These are phyloP conservation scores for Blumeriella jaapii DNA, from an alignment of 2,329 filamentous ascomycete genomes.

Conservation along the genomic window DNA sequence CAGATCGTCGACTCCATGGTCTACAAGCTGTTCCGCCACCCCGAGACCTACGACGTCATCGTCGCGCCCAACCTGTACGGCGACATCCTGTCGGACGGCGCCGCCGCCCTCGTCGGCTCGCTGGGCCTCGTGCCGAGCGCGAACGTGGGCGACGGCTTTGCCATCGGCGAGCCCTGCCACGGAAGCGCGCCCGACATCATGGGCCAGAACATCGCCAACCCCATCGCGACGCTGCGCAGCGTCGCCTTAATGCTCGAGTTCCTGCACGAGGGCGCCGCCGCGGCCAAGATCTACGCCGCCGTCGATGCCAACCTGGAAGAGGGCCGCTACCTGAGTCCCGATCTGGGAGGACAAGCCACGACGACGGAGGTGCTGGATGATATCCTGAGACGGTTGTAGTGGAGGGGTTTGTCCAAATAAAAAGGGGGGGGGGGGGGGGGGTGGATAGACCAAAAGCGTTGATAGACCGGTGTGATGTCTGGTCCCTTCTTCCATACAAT, in stretches of 20 bases:
- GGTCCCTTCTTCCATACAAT: too few relatives aligned
- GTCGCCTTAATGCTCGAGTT: constrained; percentile 96
- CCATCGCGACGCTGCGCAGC: constrained; percentile 85
- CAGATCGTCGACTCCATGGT: constrained; percentile 99
- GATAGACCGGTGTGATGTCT: too few relatives aligned
- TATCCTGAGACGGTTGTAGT: constrained; percentile 69
- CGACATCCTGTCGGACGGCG: constrained; percentile 91
- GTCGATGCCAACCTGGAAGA: constrained; percentile 86
- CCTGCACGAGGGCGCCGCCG: constrained; percentile 74
- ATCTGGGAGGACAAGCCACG: constrained; percentile 76
- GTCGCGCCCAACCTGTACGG: constrained; percentile 97
- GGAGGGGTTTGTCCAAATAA: constrained; percentile 5
- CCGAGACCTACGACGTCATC: constrained; percentile 90
- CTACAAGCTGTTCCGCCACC: constrained; percentile 98
- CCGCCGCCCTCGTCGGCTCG: constrained; percentile 83
- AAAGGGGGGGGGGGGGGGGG: not conserved
- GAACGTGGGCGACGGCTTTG: constrained; percentile 89
- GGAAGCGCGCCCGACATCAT: constrained; percentile 92
- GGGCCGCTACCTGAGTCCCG: constrained; percentile 71
- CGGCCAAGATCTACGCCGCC: constrained; percentile 79
- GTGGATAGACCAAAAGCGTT: not conserved
- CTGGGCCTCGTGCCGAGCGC: constrained; percentile 88
- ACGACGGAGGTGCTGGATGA: constrained; percentile 83
- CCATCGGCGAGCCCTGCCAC: constrained; percentile 96
- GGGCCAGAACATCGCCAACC: constrained; percentile 87